Evolutionary conservation across 495 filamentous ascomycete genomes (phyloP), one percentile per base, ranked within the genome.

Genomic region (Tuber microsphaerosporum): DNA sequence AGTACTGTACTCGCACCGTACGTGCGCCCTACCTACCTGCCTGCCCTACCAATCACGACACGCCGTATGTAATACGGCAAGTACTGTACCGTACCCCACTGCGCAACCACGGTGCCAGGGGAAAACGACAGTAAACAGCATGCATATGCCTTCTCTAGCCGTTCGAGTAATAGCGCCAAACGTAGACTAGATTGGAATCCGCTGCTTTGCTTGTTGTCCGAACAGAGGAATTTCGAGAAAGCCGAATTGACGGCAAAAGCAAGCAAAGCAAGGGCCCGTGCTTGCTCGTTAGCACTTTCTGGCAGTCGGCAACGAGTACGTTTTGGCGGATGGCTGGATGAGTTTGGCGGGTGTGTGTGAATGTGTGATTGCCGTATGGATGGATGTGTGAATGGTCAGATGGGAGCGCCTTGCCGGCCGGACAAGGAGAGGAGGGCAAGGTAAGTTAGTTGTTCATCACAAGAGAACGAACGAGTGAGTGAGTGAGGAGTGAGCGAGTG

Each of bases 161-260:
- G 51, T 26, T 26, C 51, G 51, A 61, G 51, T 61, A 61, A 31
- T 61, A 61, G 51, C n/a, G 51, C 51, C 51, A 61, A 61, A 61
- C 8, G 51, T 61, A 14, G 51, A 16, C 51, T 61, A 61, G 51
- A 61, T 61, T 61, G 51, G n/a, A 61, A 61, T 61, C 14, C 14
- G 26, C 16, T 10, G n/a, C 51, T 61, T 16, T 61, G n/a, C 51
- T 61, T 6, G 51, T 31, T 61, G 14, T 16, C 51, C 51, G 26
- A 31, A 31, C n/a, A 6, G 10, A 61, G 51, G 51, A 61, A 61
- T 61, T 61, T 61, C 51, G 51, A 61, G 51, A 14, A 61, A 61
- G n/a, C 51, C 26, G 51, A 61, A 16, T 61, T 61, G n/a, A 61
- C 51, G 0, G n/a, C 51, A 61, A 61, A 61, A 31, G 51, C 51